Evolutionary conservation across 2,329 filamentous ascomycete species (phyloP), one percentile per base, ranked within the genome.

Genomic region (Clonostachys byssicola): DNA sequence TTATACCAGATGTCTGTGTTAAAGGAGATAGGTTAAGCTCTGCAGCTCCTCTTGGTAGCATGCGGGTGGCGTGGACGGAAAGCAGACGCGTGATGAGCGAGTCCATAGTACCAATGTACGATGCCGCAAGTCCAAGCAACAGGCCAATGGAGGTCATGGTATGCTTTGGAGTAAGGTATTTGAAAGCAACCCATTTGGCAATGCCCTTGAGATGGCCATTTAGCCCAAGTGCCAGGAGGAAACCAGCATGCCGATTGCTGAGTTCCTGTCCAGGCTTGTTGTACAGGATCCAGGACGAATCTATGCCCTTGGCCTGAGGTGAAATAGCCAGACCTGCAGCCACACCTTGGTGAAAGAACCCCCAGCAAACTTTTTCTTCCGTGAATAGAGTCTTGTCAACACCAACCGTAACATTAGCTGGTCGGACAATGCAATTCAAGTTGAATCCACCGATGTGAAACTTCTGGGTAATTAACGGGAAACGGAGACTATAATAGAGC

Each of bases 131-230:
- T 1, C 94, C 94, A 1, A 99, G 75, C 4, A 99, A 76, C n/a
- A 99, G 74, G 10, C 94, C 94, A 47, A 99, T 92, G 1, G 94
- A 97, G 20, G 94, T 97, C 94, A 99, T 99, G 23, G 92, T 95
- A 65, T 99, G 95, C 60, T 99, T 99, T 2, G 94, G 92, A 0
- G 94, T 99, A n/a, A 99, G 74, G 56, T 99, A 99, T 61, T 96
- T 97, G 78, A 97, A 99, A 9, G 92, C 92, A 40, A 99, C 86
- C 92, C 94, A 99, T 71, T 97, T 97, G 4, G 94, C 94, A 30
- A 99, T 80, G 8, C 84, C 87, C 56, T 89, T 94, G n/a, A 99
- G 73, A 67, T 99, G 95, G 0, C 94, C 95, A 57, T 96, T 96
- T 20, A 99, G 73, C 5, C 94, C 94, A 5, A 99, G 75, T 5